These are phyloP conservation scores for Aspergillus alliaceus DNA, from an alignment of 2,329 filamentous ascomycete species.

Conservation along the genomic window DNA sequence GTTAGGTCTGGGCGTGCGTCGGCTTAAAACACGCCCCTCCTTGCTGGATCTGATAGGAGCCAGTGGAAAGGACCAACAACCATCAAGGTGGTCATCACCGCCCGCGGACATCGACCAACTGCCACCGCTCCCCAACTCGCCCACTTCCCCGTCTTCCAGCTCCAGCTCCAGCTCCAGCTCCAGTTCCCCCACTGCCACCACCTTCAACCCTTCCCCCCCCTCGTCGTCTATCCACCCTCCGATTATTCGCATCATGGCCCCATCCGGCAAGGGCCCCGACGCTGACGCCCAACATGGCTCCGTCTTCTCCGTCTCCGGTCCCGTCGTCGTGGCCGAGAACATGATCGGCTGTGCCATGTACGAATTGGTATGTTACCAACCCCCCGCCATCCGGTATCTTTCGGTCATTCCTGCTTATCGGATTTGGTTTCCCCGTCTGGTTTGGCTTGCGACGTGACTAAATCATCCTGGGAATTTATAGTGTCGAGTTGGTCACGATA, in stretches of 20 bases:
- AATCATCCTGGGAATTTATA: conserved; percentile 36
- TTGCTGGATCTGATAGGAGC: conserved; percentile 59
- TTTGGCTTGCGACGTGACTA: neutral
- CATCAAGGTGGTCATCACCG: conserved; percentile 29
- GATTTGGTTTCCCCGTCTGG: neutral
- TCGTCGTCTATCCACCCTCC: conserved; percentile 17
- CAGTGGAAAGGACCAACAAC: conserved; percentile 7
- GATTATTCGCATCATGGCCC: conserved; percentile 41
- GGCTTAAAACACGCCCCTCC: conserved; percentile 60
- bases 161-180: conserved; percentile 25
- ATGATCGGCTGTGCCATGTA: conserved; percentile 99
- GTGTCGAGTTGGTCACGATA: conserved; percentile 90
- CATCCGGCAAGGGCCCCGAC: conserved; percentile 42
- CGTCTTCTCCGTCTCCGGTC: conserved; percentile 74
- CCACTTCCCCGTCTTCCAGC: conserved; percentile 33
- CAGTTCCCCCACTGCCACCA: conserved; percentile 29
- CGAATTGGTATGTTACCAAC: conserved; percentile 70
- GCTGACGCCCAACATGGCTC: conserved; percentile 60
- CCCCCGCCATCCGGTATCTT: neutral
- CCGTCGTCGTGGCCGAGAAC: conserved; percentile 94
- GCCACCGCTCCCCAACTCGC: conserved; percentile 47
- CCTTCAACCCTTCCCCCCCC: conserved; percentile 22
- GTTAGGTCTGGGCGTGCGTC: conserved; percentile 58
- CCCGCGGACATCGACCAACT: conserved; percentile 40
- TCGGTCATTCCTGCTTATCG: neutral